Evolutionary conservation across 495 filamentous ascomycete genomes (phyloP), one percentile per base, ranked within the genome.

Genomic region (Podospora appendiculata): DNA sequence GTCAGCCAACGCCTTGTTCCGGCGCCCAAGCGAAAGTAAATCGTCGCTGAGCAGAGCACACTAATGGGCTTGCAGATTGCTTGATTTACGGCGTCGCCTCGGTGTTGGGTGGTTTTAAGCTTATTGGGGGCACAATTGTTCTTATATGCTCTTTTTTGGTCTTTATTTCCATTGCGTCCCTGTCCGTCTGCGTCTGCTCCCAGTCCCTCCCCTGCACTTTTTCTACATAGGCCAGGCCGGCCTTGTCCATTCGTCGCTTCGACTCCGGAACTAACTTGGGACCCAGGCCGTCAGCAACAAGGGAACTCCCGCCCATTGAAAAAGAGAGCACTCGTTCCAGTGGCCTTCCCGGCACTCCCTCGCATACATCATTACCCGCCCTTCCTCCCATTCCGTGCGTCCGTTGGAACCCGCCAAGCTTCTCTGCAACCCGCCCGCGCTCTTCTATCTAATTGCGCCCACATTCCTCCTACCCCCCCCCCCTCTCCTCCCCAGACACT

Each of bases 301-400:
- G 58, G 62, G 62, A 67, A 58, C 59, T 62, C 64, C 61, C 64
- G 61, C 61, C 48, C 53, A 50, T 48, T 52, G 50, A 51, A 55
- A 61, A 60, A 51, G n/a, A n/a, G n/a, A n/a, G n/a, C n/a, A 47
- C 58, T 59, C 55, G 57, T 53, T 57, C 61, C 57, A 57, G 57
- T 60, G 53, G 35, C 52, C 55, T 36, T 54, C 51, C 46, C 52
- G 38, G 36, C 36, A 38, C 36, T 25, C 25, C 25, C 25, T 25
- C 25, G 25, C 25, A 25, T 25, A 25, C 25, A 25, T 25, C 25
- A 25, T 25, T 25, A 25, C 32, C n/a, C n/a, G n/a, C n/a, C 45
- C 50, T 36, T 41, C n/a, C 53, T 48, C 34, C 39, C 45, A 50
- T 56, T 52, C 45, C 51, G 35, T 40, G 19, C n/a, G 32, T 50